phyloP scores from a whole-genome alignment of 306 rosid species.

The Neltuma alba region DNA sequence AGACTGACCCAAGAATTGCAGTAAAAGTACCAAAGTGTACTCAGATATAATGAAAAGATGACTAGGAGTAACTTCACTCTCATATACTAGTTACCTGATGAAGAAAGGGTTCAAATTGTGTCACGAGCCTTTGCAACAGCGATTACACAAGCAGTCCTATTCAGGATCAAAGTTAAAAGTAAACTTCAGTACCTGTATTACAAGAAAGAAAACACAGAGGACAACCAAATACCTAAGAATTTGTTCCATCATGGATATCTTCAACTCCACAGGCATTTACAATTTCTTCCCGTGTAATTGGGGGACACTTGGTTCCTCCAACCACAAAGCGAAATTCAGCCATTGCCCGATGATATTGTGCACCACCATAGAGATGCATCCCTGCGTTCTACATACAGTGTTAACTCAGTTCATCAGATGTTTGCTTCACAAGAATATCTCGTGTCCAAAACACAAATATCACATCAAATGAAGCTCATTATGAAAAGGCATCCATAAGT shows the following conservation, averaged over 20 bases:
- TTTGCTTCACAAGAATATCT: conserved; percentile 25
- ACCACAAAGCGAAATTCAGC: conserved; percentile 98
- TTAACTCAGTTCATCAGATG: conserved; percentile 28
- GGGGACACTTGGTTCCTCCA: conserved; percentile 97
- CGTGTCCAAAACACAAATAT: conserved; percentile 7
- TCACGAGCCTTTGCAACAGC: conserved; percentile 98
- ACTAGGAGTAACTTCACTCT: conserved; percentile 4
- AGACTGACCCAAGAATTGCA: not conserved
- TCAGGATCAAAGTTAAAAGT: conserved; percentile 19
- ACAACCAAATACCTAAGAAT: conserved; percentile 70
- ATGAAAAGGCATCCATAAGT: not conserved
- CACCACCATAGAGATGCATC: conserved; percentile 99
- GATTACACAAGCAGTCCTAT: conserved; percentile 95
- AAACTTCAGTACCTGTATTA: not conserved
- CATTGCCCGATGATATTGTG: conserved; percentile 99
- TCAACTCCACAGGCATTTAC: conserved; percentile 99
- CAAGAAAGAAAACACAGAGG: conserved; percentile 13
- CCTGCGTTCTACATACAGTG: conserved; percentile 78
- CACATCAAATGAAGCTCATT: conserved; percentile 11
- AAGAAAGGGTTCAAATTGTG: conserved; percentile 94
- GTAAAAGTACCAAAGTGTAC: not conserved
- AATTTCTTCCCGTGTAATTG: conserved; percentile 93
- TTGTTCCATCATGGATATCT: conserved; percentile 97
- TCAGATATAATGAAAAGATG: not conserved
- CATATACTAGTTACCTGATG: conserved; percentile 67